Base-by-base conservation (phyloP, 495 filamentous ascomycete species). In the Extremus antarcticus region DNA sequence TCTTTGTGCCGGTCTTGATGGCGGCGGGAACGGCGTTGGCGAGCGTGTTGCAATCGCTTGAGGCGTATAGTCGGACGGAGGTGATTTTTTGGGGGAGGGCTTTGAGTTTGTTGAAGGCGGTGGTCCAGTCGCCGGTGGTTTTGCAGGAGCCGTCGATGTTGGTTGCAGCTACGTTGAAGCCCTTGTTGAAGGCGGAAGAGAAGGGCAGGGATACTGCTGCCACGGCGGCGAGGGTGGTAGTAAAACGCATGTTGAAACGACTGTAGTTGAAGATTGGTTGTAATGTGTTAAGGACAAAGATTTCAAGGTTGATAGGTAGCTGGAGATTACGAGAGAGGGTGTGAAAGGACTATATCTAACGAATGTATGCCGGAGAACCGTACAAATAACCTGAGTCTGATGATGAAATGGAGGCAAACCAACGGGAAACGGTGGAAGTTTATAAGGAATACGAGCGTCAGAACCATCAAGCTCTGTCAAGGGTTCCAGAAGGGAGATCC, bases 101-200 rank as follows among this genome's bases (percentile, higher is more conserved):
- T 67, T 86, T 79, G 51, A 88, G 85, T 17, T 76, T 76, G 8
- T 72, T 74, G 76, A 92, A 95, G 60, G 85, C 76, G 25, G 70
- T 64, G 66, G 84, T 73, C 71, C 81, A 94, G 65, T 90, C 80
- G 21, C 75, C 65, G 67, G 85, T 78, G 32, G 61, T 53, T 65
- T 84, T 86, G 67, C 73, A 64, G 3, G 54, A 16, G 55, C 83
- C 80, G 62, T 85, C 80, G 25, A 69, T 76, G 70, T 76, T 71
- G 63, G 75, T 78, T 22, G 79, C 68, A 63, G 85, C 88, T 62
- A 88, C 87, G 77, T 92, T 94, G 79, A 94, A 94, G 58, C 90
- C 90, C 60, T 84, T 74, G 57, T 71, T 76, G 21, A 45, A 45
- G 41, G 63, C 65, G 16, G 58, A 43, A 20, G 59, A 57, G 15